Evolutionary conservation across 2,329 filamentous ascomycete genomes (phyloP), one percentile per base, ranked within the genome.

Genomic region (Aureobasidium musti): DNA sequence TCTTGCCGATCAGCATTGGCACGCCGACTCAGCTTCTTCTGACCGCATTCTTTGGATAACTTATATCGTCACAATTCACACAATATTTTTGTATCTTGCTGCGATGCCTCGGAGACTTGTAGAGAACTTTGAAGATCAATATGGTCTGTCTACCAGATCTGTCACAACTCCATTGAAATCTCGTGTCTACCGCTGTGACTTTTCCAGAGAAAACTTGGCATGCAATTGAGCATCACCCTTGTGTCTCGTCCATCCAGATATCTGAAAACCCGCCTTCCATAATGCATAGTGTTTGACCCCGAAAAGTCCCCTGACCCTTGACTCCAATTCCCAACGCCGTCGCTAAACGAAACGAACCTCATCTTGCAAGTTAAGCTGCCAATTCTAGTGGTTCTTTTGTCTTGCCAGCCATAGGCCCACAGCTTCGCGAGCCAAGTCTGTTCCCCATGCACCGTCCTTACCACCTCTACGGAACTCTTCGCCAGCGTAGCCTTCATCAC

Each of bases 401-500:
- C 79, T 82, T 28, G 84, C 83, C 72, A 88, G 79, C 82, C 85
- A 86, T 69, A 88, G 79, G 30, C 84, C 82, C 57, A 88, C 86
- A 53, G 84, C 85, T 75, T 89, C 86, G 71, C 80, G 82, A 4
- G 88, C 88, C 66, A 86, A 80, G 54, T 84, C 80, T 61, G 81
- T 85, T 45, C 84, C 85, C 88, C 88, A 90, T 35, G 87, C 83
- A 47, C 87, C 82, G n/a, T 84, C 82, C 19, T 79, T 73, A 5
- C 88, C 88, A 47, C 84, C 84, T 68, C 83, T 83, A 69, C 89
- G 84, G 88, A 89, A 93, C 76, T 92, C 90, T 70, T 79, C 90
- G 81, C 82, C 84, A 49, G 80, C 81, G 26, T 65, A 53, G 3
- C 81, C 83, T 64, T 81, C 80, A 66, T 82, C 81, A 37, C 79